phyloP scores from a whole-genome alignment of 306 rosid genomes.

The Benincasa hispida region DNA sequence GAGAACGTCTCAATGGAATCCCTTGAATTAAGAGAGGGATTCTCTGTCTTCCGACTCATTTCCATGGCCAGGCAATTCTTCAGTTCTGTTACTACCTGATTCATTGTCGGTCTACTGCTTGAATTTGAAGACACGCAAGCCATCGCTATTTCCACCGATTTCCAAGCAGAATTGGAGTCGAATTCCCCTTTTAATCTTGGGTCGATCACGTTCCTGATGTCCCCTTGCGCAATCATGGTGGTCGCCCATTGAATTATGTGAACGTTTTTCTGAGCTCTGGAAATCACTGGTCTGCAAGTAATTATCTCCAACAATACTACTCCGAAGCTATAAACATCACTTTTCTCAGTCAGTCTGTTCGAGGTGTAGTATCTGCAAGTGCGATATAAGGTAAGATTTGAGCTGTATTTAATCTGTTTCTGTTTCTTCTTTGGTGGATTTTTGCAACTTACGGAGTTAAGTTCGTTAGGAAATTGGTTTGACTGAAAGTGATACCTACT shows the following conservation, averaged over 20 bases:
- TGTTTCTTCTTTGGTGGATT: neutral
- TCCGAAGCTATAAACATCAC: constrained; percentile 21
- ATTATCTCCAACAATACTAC: constrained; percentile 13
- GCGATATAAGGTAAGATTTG: neutral
- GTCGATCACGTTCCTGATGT: constrained; percentile 9
- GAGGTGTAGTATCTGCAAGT: constrained; percentile 8
- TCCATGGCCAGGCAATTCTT: constrained; percentile 13
- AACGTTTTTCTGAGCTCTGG: neutral
- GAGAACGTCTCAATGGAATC: neutral
- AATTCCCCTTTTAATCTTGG: constrained; percentile 7
- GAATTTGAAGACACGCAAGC: neutral
- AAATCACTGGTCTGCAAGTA: neutral
- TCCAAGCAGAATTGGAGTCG: constrained; percentile 16
- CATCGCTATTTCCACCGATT: constrained; percentile 17
- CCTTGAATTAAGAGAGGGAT: neutral
- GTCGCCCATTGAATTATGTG: constrained; percentile 15
- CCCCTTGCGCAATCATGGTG: constrained; percentile 1
- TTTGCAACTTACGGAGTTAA: neutral
- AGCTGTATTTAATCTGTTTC: constrained; percentile 4
- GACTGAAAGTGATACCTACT: neutral
- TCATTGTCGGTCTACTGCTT: constrained; percentile 15
- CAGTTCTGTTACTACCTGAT: constrained; percentile 5
- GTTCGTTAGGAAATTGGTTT: neutral
- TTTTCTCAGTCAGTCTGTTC: constrained; percentile 16
- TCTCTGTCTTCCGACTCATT: neutral